These are phyloP conservation scores for Crucihimalaya himalaica DNA, from an alignment of 345 rosid species.

Conservation along the genomic window DNA sequence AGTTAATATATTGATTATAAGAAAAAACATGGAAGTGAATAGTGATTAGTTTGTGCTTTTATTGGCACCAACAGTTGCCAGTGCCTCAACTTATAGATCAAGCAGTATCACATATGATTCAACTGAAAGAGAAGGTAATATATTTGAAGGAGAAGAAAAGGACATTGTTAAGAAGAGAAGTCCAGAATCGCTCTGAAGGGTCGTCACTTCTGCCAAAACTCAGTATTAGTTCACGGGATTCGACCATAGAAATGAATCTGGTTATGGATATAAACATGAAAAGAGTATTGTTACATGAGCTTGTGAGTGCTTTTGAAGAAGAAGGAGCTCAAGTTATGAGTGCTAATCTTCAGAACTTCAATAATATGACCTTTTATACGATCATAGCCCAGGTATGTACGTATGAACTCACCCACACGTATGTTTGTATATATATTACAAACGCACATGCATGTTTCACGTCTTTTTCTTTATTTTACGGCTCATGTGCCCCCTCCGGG, in stretches of 20 bases:
- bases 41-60: not conserved
- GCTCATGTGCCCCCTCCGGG: too few species aligned
- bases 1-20: not conserved
- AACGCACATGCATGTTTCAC: not conserved
- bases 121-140: constrained; percentile 22
- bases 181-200: not conserved
- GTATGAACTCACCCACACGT: too few species aligned
- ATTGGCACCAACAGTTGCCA: constrained; percentile 15
- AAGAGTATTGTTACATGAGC: constrained; percentile 23
- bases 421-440: too few species aligned
- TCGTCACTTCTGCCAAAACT: constrained; percentile 25
- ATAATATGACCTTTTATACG: constrained; percentile 19
- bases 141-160: constrained; percentile 25
- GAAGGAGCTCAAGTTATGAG: constrained; percentile 41
- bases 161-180: constrained; percentile 8
- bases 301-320: constrained; percentile 32
- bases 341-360: constrained; percentile 26
- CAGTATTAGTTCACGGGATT: constrained; percentile 15
- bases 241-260: constrained; percentile 32
- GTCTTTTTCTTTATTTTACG: not conserved
- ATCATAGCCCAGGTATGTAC: constrained; percentile 27
- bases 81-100: constrained; percentile 34
- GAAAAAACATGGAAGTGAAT: not conserved
- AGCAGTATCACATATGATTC: constrained; percentile 28
- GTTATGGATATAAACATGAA: constrained; percentile 13